Percentiles rank a stretch among this genome's conserved stretches.
Conservation (phyloP, 73 alveolate genomes). For the Diophrys sp. region DNA sequence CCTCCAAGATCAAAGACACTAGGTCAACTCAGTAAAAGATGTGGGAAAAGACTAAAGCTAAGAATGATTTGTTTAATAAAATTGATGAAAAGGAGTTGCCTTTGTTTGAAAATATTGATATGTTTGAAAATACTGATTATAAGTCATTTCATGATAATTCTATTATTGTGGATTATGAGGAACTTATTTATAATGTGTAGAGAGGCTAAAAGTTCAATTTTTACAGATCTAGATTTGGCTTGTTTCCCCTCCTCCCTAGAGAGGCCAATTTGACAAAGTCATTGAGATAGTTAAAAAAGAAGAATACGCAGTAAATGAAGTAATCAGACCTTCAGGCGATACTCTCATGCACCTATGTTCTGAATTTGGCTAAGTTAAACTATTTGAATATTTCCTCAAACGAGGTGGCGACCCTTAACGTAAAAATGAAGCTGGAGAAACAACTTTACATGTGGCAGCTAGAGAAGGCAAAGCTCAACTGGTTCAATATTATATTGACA, state of each 20-base stretch:
- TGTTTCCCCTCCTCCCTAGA: background rate
- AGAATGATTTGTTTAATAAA: background rate
- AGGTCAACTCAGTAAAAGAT: background rate
- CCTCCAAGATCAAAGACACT: too few species aligned
- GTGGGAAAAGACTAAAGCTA: background rate
- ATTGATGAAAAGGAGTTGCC: background rate
- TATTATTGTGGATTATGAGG: slow-evolving; percentile 30
- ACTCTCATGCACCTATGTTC: slow-evolving; percentile 47
- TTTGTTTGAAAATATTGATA: background rate
- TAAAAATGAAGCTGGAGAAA: slow-evolving; percentile 38
- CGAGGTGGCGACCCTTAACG: slow-evolving; percentile 21
- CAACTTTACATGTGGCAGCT: slow-evolving; percentile 45
- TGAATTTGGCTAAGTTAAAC: slow-evolving; percentile 35
- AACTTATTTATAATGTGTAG: slow-evolving; percentile 27
- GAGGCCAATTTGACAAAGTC: background rate
- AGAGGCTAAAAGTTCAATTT: slow-evolving; percentile 19
- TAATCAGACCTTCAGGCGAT: slow-evolving; percentile 52
- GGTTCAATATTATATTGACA: slow-evolving; percentile 2
- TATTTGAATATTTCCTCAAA: slow-evolving; percentile 23
- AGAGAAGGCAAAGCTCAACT: slow-evolving; percentile 49
- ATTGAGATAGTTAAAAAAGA: slow-evolving; percentile 1
- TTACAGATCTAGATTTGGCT: background rate
- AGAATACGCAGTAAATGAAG: slow-evolving; percentile 4
- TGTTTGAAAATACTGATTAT: background rate
- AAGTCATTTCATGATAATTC: background rate